These are phyloP conservation scores for Yamadazyma friedrichii DNA, from an alignment of 1,139 yeast genomes.

Conservation along the genomic window DNA sequence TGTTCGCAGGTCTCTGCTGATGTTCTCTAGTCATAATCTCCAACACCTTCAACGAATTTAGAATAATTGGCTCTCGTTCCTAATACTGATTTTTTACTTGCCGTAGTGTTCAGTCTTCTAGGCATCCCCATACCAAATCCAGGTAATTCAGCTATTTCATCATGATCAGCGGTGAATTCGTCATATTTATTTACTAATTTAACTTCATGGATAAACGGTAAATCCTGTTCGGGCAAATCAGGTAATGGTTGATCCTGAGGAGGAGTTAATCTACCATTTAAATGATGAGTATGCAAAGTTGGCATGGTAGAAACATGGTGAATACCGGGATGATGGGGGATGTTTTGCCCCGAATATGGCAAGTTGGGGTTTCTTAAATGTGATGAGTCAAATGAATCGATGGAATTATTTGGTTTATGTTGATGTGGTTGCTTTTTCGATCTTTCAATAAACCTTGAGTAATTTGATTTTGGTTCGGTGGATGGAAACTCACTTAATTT, in stretches of 20 bases:
- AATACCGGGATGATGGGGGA: not conserved
- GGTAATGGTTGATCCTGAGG: constrained; percentile 14
- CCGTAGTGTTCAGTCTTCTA: constrained; percentile 30
- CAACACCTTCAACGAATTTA: constrained; percentile 33
- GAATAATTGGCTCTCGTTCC: constrained; percentile 43
- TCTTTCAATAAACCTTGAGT: constrained; percentile 15
- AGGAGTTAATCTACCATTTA: constrained; percentile 5
- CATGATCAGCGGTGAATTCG: constrained; percentile 6
- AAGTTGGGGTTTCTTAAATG: constrained; percentile 8
- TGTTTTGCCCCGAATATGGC: not conserved
- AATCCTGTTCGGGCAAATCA: constrained; percentile 24
- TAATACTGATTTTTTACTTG: constrained; percentile 36
- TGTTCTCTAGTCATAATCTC: constrained; percentile 14
- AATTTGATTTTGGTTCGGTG: constrained; percentile 16
- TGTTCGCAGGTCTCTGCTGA: too few relatives aligned
- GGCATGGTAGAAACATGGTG: not conserved
- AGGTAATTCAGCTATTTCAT: constrained; percentile 28
- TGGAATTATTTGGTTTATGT: constrained; percentile 11
- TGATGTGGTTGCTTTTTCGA: constrained; percentile 9
- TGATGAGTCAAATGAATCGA: constrained; percentile 16
- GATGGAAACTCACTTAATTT: constrained; percentile 14
- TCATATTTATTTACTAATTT: constrained; percentile 20
- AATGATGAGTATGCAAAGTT: not conserved
- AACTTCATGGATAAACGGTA: constrained; percentile 42
- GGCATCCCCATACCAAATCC: constrained; percentile 13